Evolutionary conservation across 805 yeast genomes (phyloP), one percentile per base, ranked within the genome.

Genomic region (Kodamaea fukazawae): DNA sequence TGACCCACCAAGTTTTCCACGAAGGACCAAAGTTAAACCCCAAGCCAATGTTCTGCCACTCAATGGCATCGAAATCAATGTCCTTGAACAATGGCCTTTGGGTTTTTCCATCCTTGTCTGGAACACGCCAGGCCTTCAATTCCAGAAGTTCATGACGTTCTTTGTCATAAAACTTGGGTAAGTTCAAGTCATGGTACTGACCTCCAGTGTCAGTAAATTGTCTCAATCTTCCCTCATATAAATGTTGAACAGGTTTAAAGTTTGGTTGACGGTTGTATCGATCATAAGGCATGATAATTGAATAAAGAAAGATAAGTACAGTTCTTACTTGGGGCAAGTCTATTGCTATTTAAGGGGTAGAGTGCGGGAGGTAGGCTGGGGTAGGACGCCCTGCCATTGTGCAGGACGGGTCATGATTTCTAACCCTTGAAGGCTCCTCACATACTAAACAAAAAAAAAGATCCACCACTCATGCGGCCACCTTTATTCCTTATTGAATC

Each of bases 1-100:
- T 76, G 63, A 93, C 88, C 99, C 99, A 91, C 48, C 88, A 95
- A 1, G 98, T 85, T 43, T 91, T 83, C 99, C 99, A 91, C 10
- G 95, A 84, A 3, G 99, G 99, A 0, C 98, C 97, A 58, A 86
- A 88, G 7, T 71, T 64, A 49, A 86, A 82, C 15, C 93, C 95
- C 48, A 79, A 80, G 10, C 62, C 58, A n/a, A 86, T 83, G 16
- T 69, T 65, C 48, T 71, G 65, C 71, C 79, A 79, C 15, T 73
- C 67, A 25, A 71, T 55, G 3, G 54, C 53, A 15, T 59, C 67
- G 48, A 78, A 70, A 46, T 86, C 76, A 32, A 69, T 62, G 40
- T 78, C 80, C 37, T 70, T 61, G 60, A 82, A 84, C 23, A 73
- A 61, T 0, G 93, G 93, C 32, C 90, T 71, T 37, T 69, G 60